Conservation (phyloP, 371 early-diverging fungal species). For the Saksenaea vasiformis region DNA sequence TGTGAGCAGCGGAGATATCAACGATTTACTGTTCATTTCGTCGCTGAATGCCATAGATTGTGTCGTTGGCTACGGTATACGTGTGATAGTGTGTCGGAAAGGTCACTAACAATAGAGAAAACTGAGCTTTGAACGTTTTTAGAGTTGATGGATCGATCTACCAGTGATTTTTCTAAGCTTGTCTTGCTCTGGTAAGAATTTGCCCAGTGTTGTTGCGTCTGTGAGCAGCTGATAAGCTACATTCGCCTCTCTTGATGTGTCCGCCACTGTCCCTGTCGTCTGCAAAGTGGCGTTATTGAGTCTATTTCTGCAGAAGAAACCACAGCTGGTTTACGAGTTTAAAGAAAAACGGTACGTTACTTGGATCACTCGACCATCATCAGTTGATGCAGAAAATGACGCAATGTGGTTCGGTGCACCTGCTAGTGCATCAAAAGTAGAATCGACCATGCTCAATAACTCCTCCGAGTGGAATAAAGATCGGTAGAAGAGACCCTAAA, state of each 20-base stretch:
- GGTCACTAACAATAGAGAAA: constrained; percentile 17
- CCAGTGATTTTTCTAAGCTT: constrained; percentile 28
- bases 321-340: neutral
- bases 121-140: neutral
- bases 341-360: constrained; percentile 8
- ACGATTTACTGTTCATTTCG: neutral
- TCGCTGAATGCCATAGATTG: constrained; percentile 33
- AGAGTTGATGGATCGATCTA: constrained; percentile 5
- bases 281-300: neutral
- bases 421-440: constrained; percentile 26
- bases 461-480: too few species aligned
- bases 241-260: constrained; percentile 6
- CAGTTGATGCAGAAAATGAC: constrained; percentile 24
- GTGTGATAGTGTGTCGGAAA: constrained; percentile 28
- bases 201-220: constrained; percentile 14
- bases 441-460: constrained; percentile 19
- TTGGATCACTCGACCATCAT: constrained; percentile 23
- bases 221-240: constrained; percentile 26
- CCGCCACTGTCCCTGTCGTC: neutral
- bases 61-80: constrained; percentile 34
- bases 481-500: too few species aligned
- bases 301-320: neutral
- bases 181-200: constrained; percentile 21
- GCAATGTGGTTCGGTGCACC: constrained; percentile 22
- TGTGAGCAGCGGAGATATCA: neutral